These are phyloP conservation scores for Kwoniella sp. DNA, from an alignment of 768 basidiomycete species.

Conservation along the genomic window DNA sequence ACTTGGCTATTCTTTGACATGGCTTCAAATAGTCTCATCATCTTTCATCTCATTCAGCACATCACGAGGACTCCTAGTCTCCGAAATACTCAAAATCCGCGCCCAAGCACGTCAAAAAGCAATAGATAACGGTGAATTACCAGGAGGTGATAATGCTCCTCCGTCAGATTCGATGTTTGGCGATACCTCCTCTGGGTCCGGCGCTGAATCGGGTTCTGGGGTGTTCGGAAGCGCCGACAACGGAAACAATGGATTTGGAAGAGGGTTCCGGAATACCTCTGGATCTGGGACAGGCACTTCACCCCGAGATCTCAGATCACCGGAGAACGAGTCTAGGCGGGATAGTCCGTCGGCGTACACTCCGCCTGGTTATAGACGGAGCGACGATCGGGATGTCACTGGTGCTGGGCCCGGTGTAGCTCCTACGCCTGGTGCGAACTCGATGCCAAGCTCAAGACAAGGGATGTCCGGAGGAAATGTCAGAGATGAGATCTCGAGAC, in stretches of 20 bases:
- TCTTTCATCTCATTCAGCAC: constrained; percentile 29
- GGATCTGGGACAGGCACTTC: background rate
- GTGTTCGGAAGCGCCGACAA: background rate
- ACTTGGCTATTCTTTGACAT: too few relatives aligned
- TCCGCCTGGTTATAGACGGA: constrained; percentile 4
- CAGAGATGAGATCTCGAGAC: constrained; percentile 17
- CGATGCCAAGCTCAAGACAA: background rate
- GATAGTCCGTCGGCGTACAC: background rate
- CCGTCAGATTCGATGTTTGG: constrained; percentile 14
- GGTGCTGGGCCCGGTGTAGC: background rate
- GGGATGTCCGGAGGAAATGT: background rate
- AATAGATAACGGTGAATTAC: constrained; percentile 16
- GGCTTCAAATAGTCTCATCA: constrained; percentile 28
- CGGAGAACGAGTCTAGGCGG: constrained; percentile 1
- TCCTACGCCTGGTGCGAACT: background rate
- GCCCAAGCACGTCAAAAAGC: constrained; percentile 15
- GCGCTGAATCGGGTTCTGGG: too few relatives aligned
- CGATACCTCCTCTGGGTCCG: too few relatives aligned
- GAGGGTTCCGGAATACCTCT: background rate
- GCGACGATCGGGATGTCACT: background rate
- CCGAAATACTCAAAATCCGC: constrained; percentile 18
- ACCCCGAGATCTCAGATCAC: constrained; percentile 12
- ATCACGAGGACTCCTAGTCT: constrained; percentile 20
- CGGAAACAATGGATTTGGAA: background rate
- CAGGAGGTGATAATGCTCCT: constrained; percentile 8